Evolutionary conservation across 495 filamentous ascomycete genomes (phyloP).

Genomic region (Hypoxylon fragiforme): DNA sequence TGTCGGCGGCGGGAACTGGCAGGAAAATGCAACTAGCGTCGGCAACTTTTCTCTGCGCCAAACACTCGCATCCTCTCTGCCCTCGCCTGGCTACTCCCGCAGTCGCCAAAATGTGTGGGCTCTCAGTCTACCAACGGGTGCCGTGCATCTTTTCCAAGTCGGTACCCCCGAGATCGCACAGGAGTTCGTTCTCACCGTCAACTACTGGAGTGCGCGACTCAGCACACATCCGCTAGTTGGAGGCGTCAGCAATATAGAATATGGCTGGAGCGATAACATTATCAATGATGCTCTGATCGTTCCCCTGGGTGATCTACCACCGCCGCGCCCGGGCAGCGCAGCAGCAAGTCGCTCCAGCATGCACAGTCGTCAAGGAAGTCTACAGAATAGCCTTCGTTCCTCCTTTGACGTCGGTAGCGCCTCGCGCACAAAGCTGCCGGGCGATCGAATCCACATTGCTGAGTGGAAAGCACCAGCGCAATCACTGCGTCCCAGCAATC

Average conservation of each 20-base stretch:
- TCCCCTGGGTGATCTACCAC: slow-evolving; percentile 49
- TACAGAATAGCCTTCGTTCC: slow-evolving; percentile 44
- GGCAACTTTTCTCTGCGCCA: slow-evolving; percentile 88
- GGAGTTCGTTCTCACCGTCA: slow-evolving; percentile 92
- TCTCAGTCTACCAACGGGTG: slow-evolving; percentile 86
- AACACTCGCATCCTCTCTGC: slow-evolving; percentile 87
- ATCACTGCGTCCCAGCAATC: slow-evolving; percentile 78
- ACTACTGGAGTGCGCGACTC: slow-evolving; percentile 95
- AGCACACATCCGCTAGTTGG: slow-evolving; percentile 91
- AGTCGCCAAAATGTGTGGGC: slow-evolving; percentile 92
- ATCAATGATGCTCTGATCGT: slow-evolving; percentile 73
- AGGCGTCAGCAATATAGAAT: slow-evolving; percentile 95
- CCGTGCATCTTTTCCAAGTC: slow-evolving; percentile 95
- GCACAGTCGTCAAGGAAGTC: slow-evolving; percentile 44
- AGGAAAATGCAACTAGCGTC: slow-evolving; percentile 85
- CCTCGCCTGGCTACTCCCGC: slow-evolving; percentile 90
- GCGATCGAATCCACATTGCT: slow-evolving; percentile 80
- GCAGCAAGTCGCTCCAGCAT: slow-evolving; percentile 46
- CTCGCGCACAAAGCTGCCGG: slow-evolving; percentile 68
- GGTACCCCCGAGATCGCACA: slow-evolving; percentile 92
- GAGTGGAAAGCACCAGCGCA: slow-evolving; percentile 95
- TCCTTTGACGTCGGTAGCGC: slow-evolving; percentile 59
- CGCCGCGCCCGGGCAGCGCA: slow-evolving; percentile 47
- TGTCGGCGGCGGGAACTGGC: slow-evolving; percentile 97
- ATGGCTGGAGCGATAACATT: slow-evolving; percentile 91